A percentile compares a stretch with the other conserved stretches of the same genome.
Conservation (phyloP, 768 basidiomycete species). For the Suillus ampliporus region DNA sequence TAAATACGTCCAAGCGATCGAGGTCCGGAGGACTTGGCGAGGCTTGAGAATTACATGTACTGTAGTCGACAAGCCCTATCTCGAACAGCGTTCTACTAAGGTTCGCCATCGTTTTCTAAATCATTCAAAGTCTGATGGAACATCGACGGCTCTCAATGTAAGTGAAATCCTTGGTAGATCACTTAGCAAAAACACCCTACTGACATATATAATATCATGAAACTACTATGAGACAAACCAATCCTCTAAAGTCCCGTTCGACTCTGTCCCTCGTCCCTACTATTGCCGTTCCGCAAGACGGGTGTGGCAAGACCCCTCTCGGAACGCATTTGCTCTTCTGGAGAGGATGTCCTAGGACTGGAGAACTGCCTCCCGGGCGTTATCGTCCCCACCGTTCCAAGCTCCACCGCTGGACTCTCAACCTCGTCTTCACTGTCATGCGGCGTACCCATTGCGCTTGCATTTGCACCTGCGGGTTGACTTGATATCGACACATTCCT, state of each 20-base stretch:
- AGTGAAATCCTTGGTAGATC: not conserved
- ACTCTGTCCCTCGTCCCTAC: conserved; percentile 30
- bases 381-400: conserved; percentile 35
- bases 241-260: conserved; percentile 4
- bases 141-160: not conserved
- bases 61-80: too few species aligned
- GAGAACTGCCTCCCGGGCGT: conserved; percentile 21
- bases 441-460: conserved; percentile 38
- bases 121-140: not conserved
- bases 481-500: conserved; percentile 45
- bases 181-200: not conserved
- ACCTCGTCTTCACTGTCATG: conserved; percentile 47
- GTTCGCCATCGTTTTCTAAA: not conserved
- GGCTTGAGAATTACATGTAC: too few species aligned
- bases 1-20: too few species aligned
- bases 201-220: conserved; percentile 6
- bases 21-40: too few species aligned
- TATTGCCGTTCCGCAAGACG: conserved; percentile 55
- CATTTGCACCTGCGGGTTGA: conserved; percentile 16
- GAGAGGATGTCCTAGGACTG: conserved; percentile 26
- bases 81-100: not conserved
- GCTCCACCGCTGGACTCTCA: conserved; percentile 50
- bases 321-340: conserved; percentile 56
- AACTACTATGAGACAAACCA: not conserved
- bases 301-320: conserved; percentile 73